These are phyloP conservation scores for Aspergillus mulundensis DNA, from an alignment of 495 filamentous ascomycete genomes.

Conservation along the genomic window DNA sequence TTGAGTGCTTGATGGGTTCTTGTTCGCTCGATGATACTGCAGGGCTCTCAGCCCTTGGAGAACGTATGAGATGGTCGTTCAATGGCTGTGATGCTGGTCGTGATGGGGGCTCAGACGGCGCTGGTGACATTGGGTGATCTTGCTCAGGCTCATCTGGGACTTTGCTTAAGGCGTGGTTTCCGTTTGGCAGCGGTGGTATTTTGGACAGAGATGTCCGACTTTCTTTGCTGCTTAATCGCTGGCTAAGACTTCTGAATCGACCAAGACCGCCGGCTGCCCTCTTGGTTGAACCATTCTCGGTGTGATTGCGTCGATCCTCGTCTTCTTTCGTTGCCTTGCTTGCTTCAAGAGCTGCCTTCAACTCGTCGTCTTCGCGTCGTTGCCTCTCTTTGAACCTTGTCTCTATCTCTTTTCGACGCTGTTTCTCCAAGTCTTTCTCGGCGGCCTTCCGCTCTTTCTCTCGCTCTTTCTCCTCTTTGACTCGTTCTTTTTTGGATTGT, in stretches of 20 bases:
- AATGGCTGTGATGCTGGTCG: not conserved
- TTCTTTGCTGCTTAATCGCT: constrained; percentile 36
- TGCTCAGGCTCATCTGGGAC: not conserved
- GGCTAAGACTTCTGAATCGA: constrained; percentile 60
- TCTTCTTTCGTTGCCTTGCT: constrained; percentile 51
- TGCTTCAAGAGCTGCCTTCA: constrained; percentile 54
- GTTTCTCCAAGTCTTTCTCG: constrained; percentile 65
- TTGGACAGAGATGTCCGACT: constrained; percentile 32
- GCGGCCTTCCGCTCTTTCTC: constrained; percentile 64
- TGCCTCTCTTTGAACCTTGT: constrained; percentile 43
- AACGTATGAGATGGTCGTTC: constrained; percentile 14
- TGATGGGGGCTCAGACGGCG: constrained; percentile 10
- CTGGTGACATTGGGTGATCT: constrained; percentile 5
- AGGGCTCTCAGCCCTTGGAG: constrained; percentile 20
- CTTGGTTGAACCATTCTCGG: constrained; percentile 29
- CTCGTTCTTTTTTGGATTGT: constrained; percentile 43
- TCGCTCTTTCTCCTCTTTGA: constrained; percentile 59
- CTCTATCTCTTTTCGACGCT: constrained; percentile 61
- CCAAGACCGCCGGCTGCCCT: constrained; percentile 41
- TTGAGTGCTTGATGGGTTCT: constrained; percentile 18
- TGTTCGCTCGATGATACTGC: constrained; percentile 24
- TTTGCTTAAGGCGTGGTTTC: not conserved
- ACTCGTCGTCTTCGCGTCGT: constrained; percentile 54
- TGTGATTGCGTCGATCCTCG: constrained; percentile 40
- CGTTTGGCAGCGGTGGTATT: constrained; percentile 16